phyloP scores from a whole-genome alignment of 116 monocot genomes.

The Dioscorea cayenensis region DNA sequence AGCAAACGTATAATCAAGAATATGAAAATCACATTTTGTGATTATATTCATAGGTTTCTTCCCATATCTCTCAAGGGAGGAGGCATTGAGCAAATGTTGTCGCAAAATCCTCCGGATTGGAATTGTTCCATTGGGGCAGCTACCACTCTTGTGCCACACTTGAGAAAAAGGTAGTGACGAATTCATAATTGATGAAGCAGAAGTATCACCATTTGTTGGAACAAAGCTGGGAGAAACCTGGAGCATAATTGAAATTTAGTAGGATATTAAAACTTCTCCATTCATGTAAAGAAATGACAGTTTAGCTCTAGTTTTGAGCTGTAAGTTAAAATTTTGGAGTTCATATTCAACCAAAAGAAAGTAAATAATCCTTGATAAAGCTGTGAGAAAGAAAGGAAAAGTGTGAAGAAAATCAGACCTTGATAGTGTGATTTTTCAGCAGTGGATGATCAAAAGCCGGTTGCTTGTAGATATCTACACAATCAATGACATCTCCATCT shows the following conservation, averaged over 20 bases:
- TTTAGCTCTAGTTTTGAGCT: too few species aligned
- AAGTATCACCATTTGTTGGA: neutral
- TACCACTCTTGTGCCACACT: conserved; percentile 9
- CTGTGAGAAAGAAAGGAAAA: too few species aligned
- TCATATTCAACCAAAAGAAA: too few species aligned
- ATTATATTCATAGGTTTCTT: neutral
- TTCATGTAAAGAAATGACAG: too few species aligned
- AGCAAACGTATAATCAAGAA: neutral
- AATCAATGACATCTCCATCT: conserved; percentile 10
- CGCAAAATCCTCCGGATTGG: neutral
- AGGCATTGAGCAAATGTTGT: neutral
- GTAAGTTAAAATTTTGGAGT: too few species aligned
- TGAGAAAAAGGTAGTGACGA: neutral
- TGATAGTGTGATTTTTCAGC: neutral
- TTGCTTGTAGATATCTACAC: conserved; percentile 7
- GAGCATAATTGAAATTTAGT: neutral
- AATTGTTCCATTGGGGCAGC: conserved; percentile 5
- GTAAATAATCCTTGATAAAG: too few species aligned
- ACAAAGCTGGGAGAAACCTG: neutral
- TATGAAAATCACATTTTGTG: neutral
- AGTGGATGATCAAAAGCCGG: conserved; percentile 3
- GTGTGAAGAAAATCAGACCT: too few species aligned
- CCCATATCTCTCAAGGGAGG: neutral
- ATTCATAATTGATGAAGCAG: neutral
- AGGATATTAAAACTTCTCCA: neutral